Evolutionary conservation across 176 grass and related monocot genomes (phyloP), one percentile per base, ranked within the genome.

Genomic region (Zoysia japonica): DNA sequence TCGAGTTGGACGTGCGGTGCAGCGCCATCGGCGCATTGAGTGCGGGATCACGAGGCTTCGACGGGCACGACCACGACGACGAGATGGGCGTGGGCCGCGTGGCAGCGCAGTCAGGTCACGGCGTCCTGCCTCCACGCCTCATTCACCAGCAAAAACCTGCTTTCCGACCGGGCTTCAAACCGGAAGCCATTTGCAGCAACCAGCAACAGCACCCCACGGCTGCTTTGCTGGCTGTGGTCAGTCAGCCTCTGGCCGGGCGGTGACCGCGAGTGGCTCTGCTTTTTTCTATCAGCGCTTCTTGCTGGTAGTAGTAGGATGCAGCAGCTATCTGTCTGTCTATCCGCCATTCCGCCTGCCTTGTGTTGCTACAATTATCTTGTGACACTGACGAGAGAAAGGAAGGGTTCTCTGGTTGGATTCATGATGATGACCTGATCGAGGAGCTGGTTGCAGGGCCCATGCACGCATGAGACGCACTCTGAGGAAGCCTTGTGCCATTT

Each of bases 41-140:
- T 85, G 75, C 11, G 28, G 11, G 48, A 66, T 85, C 83, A 85
- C 69, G 69, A 67, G 76, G 74, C 5, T 72, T 36, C 56, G 59
- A 57, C 74, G 42, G 42, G 50, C 49, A 47, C 77, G 28, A 28
- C 28, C 28, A 28, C 28, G 28, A 28, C 28, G 28, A 63, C 28
- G 42, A 49, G 51, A 60, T 42, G 6, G 59, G 76, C 74, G 43
- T 60, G 55, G 6, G 6, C 44, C 5, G 61, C 52, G 39, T 57
- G 51, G 67, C 67, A 47, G 74, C 48, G 72, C 41, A 10, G 59
- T 72, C 47, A 79, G 38, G 83, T 55, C 83, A 72, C 75, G 53
- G 83, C 66, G 41, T 13, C 68, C 59, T 52, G 61, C 46, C 17
- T 3, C 67, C 69, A 65, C 77, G 37, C 51, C 6, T 64, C 14